These are phyloP conservation scores for Scheffersomyces lignicola DNA, from an alignment of 1,139 yeast genomes.

Conservation along the genomic window DNA sequence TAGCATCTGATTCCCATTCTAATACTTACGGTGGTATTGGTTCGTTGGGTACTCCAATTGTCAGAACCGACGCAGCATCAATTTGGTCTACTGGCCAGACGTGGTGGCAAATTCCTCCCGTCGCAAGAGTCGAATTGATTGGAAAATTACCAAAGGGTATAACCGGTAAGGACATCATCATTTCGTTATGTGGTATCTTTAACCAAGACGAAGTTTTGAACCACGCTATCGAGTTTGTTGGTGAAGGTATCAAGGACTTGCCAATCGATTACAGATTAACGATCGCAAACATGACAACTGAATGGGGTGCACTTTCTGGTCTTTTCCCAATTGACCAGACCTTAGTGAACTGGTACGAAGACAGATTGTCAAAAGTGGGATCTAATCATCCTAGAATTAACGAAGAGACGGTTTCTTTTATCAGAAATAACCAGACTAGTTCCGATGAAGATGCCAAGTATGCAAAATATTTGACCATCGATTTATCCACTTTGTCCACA, in stretches of 20 bases:
- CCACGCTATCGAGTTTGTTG: slow-evolving; percentile 96
- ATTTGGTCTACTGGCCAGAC: slow-evolving; percentile 99
- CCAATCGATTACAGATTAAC: slow-evolving; percentile 91
- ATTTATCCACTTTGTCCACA: slow-evolving; percentile 70
- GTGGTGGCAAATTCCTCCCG: slow-evolving; percentile 99
- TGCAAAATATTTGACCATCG: slow-evolving; percentile 83
- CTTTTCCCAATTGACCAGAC: slow-evolving; percentile 89
- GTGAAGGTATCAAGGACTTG: slow-evolving; percentile 74
- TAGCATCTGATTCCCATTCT: slow-evolving; percentile 96
- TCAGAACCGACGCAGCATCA: slow-evolving; percentile 97
- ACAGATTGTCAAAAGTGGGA: slow-evolving; percentile 64
- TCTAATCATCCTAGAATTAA: slow-evolving; percentile 88
- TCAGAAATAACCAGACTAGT: slow-evolving; percentile 43
- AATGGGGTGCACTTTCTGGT: slow-evolving; percentile 99
- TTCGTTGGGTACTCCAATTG: slow-evolving; percentile 93
- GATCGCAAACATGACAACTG: slow-evolving; percentile 98
- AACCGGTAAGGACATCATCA: slow-evolving; percentile 95
- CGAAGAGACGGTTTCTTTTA: slow-evolving; percentile 49
- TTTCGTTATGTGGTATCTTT: slow-evolving; percentile 91
- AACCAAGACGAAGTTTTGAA: slow-evolving; percentile 95
- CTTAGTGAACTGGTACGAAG: slow-evolving; percentile 73
- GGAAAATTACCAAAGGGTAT: slow-evolving; percentile 85
- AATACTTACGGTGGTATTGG: slow-evolving; percentile 98
- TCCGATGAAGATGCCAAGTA: slow-evolving; percentile 80
- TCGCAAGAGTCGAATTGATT: slow-evolving; percentile 84